Percentiles rank a stretch among this genome's conserved stretches.
Conservation (phyloP, 2,329 filamentous ascomycete species). For the Colletotrichum magnum region DNA sequence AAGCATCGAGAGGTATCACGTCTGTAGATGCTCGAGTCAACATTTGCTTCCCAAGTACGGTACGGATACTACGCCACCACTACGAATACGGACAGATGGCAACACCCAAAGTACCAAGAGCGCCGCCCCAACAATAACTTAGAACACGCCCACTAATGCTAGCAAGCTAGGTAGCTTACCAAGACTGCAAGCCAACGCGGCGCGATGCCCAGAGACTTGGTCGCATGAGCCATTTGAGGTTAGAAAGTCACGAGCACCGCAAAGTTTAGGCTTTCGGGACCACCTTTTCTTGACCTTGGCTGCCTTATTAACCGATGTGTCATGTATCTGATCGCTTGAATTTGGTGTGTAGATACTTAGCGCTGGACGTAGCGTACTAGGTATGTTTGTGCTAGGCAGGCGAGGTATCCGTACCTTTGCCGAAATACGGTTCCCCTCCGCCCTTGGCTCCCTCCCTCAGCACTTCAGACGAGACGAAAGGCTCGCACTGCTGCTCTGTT, state of each 20-base stretch:
- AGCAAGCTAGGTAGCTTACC: background rate
- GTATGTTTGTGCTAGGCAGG: too few relatives aligned
- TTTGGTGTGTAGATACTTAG: too few relatives aligned
- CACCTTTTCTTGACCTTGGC: conserved; percentile 7
- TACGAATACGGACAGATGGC: conserved; percentile 11
- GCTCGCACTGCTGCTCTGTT: background rate
- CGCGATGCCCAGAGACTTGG: conserved; percentile 35
- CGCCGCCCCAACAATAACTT: background rate
- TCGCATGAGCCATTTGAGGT: conserved; percentile 35
- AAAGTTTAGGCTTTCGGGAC: conserved; percentile 24
- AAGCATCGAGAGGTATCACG: too few relatives aligned
- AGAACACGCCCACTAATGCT: background rate
- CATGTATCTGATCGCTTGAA: too few relatives aligned
- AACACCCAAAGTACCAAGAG: background rate
- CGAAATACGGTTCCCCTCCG: background rate
- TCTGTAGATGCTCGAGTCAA: background rate
- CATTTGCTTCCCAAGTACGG: background rate
- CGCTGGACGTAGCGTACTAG: too few relatives aligned
- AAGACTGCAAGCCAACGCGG: conserved; percentile 12
- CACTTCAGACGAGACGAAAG: background rate
- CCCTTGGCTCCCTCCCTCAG: conserved; percentile 21
- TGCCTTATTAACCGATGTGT: too few relatives aligned
- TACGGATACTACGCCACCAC: background rate
- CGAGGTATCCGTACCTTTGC: background rate
- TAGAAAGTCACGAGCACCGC: conserved; percentile 39